Percentiles rank a stretch among this genome's conserved stretches.
Evolutionary conservation across 2,329 filamentous ascomycete species (phyloP).

Genomic region (Hypomyces rosellus): DNA sequence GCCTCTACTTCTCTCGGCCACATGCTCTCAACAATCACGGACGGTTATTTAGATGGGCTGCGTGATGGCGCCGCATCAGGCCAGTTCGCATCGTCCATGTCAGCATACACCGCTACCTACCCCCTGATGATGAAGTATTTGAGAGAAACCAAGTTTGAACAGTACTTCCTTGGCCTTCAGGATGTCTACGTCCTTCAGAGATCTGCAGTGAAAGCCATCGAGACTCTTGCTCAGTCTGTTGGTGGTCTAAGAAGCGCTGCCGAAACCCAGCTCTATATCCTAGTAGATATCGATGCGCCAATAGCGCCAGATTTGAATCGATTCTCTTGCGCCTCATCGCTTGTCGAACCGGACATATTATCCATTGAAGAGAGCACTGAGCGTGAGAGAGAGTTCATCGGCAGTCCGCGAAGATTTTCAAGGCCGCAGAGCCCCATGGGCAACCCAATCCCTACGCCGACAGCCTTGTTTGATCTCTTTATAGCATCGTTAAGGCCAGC

Average conservation of each 20-base stretch:
- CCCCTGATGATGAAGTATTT: conserved; percentile 64
- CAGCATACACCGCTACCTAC: conserved; percentile 54
- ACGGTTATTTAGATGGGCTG: conserved; percentile 72
- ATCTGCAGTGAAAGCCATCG: conserved; percentile 70
- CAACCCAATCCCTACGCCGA: conserved; percentile 43
- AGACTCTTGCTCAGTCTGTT: conserved; percentile 75
- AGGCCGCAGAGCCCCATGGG: neutral
- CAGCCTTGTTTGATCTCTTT: conserved; percentile 76
- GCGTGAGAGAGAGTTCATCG: neutral
- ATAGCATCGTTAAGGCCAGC: conserved; percentile 79
- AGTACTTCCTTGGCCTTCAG: conserved; percentile 71
- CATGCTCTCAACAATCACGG: conserved; percentile 71
- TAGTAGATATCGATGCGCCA: conserved; percentile 49
- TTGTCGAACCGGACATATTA: conserved; percentile 4
- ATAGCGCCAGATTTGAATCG: conserved; percentile 1
- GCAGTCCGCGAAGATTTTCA: neutral
- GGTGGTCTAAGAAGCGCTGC: conserved; percentile 82
- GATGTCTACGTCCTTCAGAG: conserved; percentile 68
- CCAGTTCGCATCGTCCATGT: conserved; percentile 52
- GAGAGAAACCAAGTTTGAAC: conserved; percentile 77
- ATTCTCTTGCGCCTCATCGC: conserved; percentile 3
- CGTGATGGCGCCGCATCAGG: conserved; percentile 62
- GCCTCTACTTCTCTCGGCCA: conserved; percentile 68
- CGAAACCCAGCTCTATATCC: conserved; percentile 73
- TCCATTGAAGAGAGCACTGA: neutral